A percentile compares a stretch with the other conserved stretches of the same genome.
phyloP scores from a whole-genome alignment of 2,329 filamentous ascomycete genomes.

The Pseudocercospora vitis region DNA sequence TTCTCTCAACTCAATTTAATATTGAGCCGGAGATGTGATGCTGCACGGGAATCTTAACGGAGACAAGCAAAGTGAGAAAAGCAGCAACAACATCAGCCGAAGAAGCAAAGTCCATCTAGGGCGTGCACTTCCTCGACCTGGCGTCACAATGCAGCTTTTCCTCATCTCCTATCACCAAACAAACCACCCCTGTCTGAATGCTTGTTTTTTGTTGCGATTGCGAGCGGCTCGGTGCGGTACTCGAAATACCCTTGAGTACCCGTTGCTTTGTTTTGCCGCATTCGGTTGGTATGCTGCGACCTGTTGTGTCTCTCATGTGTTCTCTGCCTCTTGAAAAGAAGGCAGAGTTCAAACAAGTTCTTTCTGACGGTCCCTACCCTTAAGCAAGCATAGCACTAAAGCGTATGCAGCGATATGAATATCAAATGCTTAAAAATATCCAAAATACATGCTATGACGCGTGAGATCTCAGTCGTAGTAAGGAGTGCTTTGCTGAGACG shows the following conservation, averaged over 20 bases:
- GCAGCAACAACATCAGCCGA: neutral
- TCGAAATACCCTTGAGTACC: conserved; percentile 7
- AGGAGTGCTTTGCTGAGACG: too few species aligned
- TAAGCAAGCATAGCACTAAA: neutral
- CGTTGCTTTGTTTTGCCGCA: neutral
- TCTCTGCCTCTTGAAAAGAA: neutral
- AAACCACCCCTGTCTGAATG: neutral
- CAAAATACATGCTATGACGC: neutral
- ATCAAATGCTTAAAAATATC: neutral
- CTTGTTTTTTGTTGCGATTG: conserved; percentile 1
- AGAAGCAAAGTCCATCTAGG: neutral
- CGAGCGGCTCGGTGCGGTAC: conserved; percentile 6
- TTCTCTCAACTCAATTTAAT: conserved; percentile 16
- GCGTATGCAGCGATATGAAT: neutral
- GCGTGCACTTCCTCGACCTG: neutral
- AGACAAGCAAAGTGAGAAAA: neutral
- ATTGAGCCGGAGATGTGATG: conserved; percentile 15
- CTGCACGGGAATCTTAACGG: conserved; percentile 13
- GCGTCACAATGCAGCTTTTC: conserved; percentile 6
- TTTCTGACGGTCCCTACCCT: conserved; percentile 5
- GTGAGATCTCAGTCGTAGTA: too few species aligned
- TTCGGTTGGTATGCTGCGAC: neutral
- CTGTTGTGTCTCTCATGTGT: neutral
- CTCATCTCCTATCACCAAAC: neutral
- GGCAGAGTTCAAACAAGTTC: neutral